phyloP scores from a whole-genome alignment of 495 filamentous ascomycete species.

The Podospora tetraspora region DNA sequence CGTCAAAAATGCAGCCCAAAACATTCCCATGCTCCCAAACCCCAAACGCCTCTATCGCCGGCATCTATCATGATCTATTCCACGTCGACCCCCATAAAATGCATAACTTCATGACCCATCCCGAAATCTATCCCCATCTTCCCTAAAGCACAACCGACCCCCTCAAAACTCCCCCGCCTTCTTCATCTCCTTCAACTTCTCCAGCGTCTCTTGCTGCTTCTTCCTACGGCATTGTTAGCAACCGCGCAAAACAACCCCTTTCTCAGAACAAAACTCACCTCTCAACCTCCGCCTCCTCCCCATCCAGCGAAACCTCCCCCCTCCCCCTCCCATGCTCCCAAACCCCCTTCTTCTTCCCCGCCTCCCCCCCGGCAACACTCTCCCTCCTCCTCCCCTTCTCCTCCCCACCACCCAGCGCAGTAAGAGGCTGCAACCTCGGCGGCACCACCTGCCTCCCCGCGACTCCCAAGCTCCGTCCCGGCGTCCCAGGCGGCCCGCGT shows the following conservation, averaged over 20 bases:
- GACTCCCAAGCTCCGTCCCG: too few species aligned
- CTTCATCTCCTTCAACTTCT: slow-evolving; percentile 28
- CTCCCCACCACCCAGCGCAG: slow-evolving; percentile 54
- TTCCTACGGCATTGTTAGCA: slow-evolving; percentile 7
- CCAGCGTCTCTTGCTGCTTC: slow-evolving; percentile 29
- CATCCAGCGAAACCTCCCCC: slow-evolving; percentile 25
- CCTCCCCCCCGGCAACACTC: background rate
- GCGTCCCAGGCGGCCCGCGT: background rate
- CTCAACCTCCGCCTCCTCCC: slow-evolving; percentile 37
- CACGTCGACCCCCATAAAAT: background rate
- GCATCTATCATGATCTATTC: background rate
- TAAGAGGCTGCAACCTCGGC: background rate
- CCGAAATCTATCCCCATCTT: background rate
- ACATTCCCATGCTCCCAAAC: background rate
- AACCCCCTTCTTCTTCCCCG: background rate
- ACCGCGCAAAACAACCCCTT: too few species aligned
- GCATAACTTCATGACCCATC: background rate
- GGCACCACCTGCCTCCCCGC: too few species aligned
- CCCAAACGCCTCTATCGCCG: background rate
- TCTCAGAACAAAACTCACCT: slow-evolving; percentile 25
- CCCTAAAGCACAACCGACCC: background rate
- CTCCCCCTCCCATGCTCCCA: slow-evolving; percentile 20
- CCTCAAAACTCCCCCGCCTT: background rate
- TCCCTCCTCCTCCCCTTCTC: slow-evolving; percentile 44
- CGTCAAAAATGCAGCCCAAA: background rate